Base-by-base conservation (phyloP, 2,329 filamentous ascomycete genomes). In the Microdochium nivale region DNA sequence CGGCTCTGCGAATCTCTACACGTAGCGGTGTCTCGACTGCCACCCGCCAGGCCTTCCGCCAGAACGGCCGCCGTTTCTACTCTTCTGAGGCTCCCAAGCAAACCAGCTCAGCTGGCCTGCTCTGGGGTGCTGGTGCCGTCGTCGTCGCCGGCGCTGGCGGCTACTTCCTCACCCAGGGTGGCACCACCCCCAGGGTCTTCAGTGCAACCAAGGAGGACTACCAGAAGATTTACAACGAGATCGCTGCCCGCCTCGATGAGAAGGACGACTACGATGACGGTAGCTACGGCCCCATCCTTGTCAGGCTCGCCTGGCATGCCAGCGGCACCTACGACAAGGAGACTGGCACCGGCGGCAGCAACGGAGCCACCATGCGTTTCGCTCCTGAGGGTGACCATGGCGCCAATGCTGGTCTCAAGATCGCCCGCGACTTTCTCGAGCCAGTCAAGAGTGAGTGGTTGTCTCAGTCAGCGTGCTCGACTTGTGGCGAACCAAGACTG, bases 301-400 rank as follows among this genome's bases (percentile, higher is more conserved):
- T 97, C 57, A 84, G 92, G 63, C 81, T 97, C 60, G 92, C 90
- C 55, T 97, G 94, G 92, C 94, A 97, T 75, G 84, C 86, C 58
- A 90, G 86, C 61, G 92, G 92, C 61, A 99, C 92, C 62, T 97
- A 86, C 65, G 92, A 97, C 68, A 87, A 86, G 74, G 81, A 81
- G 65, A 96, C 91, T 25, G 80, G 81, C 58, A 97, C 92, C 47
- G 94, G 92, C 63, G 92, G 92, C 59, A 92, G 87, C 78, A 96
- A 97, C 70, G 92, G 94, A 59, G 92, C 92, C 53, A 96, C 91
- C 59, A 97, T 97, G 94, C 84, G 94, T 66, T 97, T 96, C 69
- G 78, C 84, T 24, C 91, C 92, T 47, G 94, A 97, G 75, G 78
- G 82, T 54, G 84, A 86, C 69, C 92, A 99, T 72, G 90, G 90